Evolutionary conservation across 2,329 filamentous ascomycete genomes (phyloP).

Genomic region (Fusarium continuum): DNA sequence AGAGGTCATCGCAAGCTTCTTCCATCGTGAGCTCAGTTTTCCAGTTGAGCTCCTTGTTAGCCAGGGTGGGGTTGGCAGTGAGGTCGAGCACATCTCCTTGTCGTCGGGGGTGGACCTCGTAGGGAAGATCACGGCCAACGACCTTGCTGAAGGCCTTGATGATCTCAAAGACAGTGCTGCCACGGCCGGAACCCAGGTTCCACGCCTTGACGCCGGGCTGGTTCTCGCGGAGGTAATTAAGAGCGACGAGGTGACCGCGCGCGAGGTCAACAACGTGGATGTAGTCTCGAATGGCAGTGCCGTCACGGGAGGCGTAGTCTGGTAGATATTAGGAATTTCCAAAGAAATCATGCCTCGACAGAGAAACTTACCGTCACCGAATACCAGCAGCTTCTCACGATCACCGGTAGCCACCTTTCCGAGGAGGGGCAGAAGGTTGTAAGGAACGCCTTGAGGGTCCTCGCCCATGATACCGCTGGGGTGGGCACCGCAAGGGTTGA

Average conservation of each 20-base stretch:
- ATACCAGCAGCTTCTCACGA: slow-evolving; percentile 91
- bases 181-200: slow-evolving; percentile 95
- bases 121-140: slow-evolving; percentile 85
- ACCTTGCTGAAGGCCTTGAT: slow-evolving; percentile 91
- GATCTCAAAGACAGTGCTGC: slow-evolving; percentile 97
- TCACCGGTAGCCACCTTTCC: slow-evolving; percentile 97
- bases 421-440: slow-evolving; percentile 92
- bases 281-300: slow-evolving; percentile 96
- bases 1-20: slow-evolving; percentile 91
- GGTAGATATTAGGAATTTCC: slow-evolving; percentile 32
- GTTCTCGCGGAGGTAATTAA: slow-evolving; percentile 86
- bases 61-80: slow-evolving; percentile 87
- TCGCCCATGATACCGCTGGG: slow-evolving; percentile 98
- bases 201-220: slow-evolving; percentile 92
- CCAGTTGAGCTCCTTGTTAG: slow-evolving; percentile 91
- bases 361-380: slow-evolving; percentile 80
- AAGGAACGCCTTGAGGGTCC: slow-evolving; percentile 94
- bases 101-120: slow-evolving; percentile 84
- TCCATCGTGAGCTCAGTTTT: slow-evolving; percentile 91
- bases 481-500: slow-evolving; percentile 96
- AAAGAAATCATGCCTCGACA: neutral
- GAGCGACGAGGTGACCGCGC: slow-evolving; percentile 83
- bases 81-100: slow-evolving; percentile 93
- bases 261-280: slow-evolving; percentile 95
- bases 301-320: slow-evolving; percentile 93